Conservation (phyloP, 2,329 filamentous ascomycete species). For the Sporothrix euskadiensis region DNA sequence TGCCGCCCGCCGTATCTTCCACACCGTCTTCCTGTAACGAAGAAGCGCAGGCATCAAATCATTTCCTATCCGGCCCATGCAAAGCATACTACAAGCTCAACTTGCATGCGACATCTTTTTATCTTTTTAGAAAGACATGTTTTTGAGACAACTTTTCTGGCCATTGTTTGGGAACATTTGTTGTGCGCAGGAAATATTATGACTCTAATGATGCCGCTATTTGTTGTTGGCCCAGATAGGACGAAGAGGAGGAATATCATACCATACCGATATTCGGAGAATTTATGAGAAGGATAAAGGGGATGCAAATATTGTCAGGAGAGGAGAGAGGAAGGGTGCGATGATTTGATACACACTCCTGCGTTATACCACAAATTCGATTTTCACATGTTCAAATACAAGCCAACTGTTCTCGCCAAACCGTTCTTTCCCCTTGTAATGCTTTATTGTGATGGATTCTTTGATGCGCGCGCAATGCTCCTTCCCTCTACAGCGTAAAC, state of each 20-base stretch:
- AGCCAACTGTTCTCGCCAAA: neutral
- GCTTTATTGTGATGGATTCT: neutral
- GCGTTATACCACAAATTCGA: constrained; percentile 19
- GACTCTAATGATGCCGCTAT: neutral
- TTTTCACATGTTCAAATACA: constrained; percentile 17
- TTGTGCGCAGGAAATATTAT: neutral
- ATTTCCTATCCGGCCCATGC: neutral
- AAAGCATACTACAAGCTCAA: neutral
- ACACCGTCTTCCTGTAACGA: constrained; percentile 25
- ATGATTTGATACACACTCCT: constrained; percentile 12
- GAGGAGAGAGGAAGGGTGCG: neutral
- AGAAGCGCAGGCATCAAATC: neutral
- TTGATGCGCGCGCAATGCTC: neutral
- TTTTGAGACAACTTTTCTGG: neutral
- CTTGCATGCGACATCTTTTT: neutral
- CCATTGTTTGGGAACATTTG: constrained; percentile 1
- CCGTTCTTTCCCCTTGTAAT: neutral
- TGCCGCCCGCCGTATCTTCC: constrained; percentile 28
- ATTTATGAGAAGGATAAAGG: neutral
- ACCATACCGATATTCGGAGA: no score
- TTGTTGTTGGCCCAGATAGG: constrained; percentile 13
- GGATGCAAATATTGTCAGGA: neutral
- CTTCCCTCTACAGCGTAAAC: neutral
- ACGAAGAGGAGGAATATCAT: neutral
- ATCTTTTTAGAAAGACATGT: neutral